Percentiles rank a stretch among this genome's conserved stretches.
These are phyloP conservation scores for Plenodomus biglobosus DNA, from an alignment of 2,329 filamentous ascomycete genomes.

Conservation along the genomic window DNA sequence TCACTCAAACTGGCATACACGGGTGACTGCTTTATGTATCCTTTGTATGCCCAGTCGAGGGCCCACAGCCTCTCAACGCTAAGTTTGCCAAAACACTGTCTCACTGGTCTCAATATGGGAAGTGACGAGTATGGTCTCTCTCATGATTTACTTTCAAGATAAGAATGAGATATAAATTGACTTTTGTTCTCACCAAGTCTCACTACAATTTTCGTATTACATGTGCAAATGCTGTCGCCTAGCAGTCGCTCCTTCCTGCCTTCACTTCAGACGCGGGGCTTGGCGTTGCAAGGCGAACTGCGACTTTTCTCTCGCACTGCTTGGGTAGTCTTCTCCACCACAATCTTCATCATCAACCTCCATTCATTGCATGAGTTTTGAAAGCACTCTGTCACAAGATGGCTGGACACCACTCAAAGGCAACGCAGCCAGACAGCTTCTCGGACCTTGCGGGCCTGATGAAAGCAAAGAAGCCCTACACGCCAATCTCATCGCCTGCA, in stretches of 20 bases:
- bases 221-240: background rate
- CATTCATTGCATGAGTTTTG: background rate
- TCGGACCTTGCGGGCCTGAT: slow-evolving; percentile 18
- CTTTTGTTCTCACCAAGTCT: background rate
- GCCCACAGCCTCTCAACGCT: no score
- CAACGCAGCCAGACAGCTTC: slow-evolving; percentile 17
- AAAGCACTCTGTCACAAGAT: background rate
- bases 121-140: no score
- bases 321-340: slow-evolving; percentile 1
- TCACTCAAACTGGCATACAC: background rate
- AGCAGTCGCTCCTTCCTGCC: background rate
- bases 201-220: background rate
- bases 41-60: background rate
- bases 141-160: no score
- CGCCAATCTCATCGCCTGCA: background rate
- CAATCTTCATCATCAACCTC: background rate
- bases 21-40: no score
- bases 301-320: background rate
- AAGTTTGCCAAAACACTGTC: no score
- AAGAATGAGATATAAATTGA: background rate
- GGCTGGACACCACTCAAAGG: background rate
- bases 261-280: background rate
- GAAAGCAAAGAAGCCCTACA: slow-evolving; percentile 22
- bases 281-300: background rate
- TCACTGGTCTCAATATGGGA: no score